Evolutionary conservation across 163 green algal genomes (phyloP), one percentile per base, ranked within the genome.

Genomic region (Picocystis sp.): DNA sequence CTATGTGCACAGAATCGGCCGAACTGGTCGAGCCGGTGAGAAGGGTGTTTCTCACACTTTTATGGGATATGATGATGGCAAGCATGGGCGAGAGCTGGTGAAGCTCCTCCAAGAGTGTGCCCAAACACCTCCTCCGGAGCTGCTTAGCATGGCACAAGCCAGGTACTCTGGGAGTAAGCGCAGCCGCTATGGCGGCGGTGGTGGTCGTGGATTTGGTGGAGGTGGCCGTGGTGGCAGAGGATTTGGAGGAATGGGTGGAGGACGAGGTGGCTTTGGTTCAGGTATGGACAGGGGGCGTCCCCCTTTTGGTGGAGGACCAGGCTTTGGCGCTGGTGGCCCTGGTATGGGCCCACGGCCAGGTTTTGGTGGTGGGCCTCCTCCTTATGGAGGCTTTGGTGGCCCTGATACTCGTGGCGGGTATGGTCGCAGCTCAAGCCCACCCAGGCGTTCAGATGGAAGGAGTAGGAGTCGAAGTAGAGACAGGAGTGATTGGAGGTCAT

Each of bases 1-100:
- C 67, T 98, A 98, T 67, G 76, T 98, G 22, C 89, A 98, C 64
- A 78, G 89, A 62, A 97, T 98, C 54, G 89, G 89, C 12, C 82
- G 89, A 35, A 98, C 89, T 11, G 89, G 87, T 8, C 76, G 89
- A 38, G 89, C 89, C 3, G 89, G 89, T 21, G 75, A 76, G 8
- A 81, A 69, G 2, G 87, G 87, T 29, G 78, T 82, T 47, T 69
- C 83, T 22, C 82, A 83, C 66, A 78, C 65, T 45, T 93, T 97
- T 63, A 93, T 95, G 73, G 92, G 81, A 12, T 29, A 60, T 8
- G 58, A 53, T 24, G 86, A 96, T 53, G 78, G 64, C 25, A 66
- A 75, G 23, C 55, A 92, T 45, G 80, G 79, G 8, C 70, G 59
- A 14, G 63, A 84, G 58, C 73, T 94, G 22, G 65, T 83, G 8